Conservation (phyloP, 495 filamentous ascomycete species). For the Sordaria brevicollis region DNA sequence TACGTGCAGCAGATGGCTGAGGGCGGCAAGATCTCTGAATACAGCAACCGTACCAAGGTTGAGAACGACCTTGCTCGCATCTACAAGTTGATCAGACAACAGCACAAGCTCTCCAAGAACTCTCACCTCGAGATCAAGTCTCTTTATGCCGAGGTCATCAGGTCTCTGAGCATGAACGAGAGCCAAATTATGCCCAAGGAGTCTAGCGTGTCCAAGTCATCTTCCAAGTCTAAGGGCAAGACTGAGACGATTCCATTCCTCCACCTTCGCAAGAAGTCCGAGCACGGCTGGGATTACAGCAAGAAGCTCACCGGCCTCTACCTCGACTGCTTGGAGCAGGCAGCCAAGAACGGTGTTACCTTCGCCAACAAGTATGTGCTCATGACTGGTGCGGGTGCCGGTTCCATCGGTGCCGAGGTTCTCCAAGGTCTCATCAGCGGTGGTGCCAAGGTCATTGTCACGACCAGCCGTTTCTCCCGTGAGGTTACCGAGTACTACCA, state of each 20-base stretch:
- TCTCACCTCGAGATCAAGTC: slow-evolving; percentile 92
- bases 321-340: slow-evolving; percentile 79
- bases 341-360: slow-evolving; percentile 74
- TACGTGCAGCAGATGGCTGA: slow-evolving; percentile 99
- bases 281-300: slow-evolving; percentile 97
- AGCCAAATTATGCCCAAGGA: slow-evolving; percentile 88
- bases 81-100: slow-evolving; percentile 94
- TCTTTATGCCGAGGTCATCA: slow-evolving; percentile 85
- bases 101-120: slow-evolving; percentile 90
- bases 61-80: slow-evolving; percentile 89
- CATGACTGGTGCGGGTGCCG: slow-evolving; percentile 97
- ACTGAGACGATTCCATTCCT: slow-evolving; percentile 97
- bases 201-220: slow-evolving; percentile 57
- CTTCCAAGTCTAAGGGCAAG: slow-evolving; percentile 70
- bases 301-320: slow-evolving; percentile 93
- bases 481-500: slow-evolving; percentile 99
- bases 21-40: slow-evolving; percentile 95
- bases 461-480: slow-evolving; percentile 89
- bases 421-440: slow-evolving; percentile 93
- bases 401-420: slow-evolving; percentile 97
- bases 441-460: slow-evolving; percentile 91
- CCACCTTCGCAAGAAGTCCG: slow-evolving; percentile 88
- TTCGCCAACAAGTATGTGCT: slow-evolving; percentile 94
- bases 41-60: slow-evolving; percentile 95
- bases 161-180: slow-evolving; percentile 92